Percentiles rank a stretch among this genome's conserved stretches.
These are phyloP conservation scores for Zygosaccharomyces rouxii DNA, from an alignment of 805 yeast species.

Conservation along the genomic window DNA sequence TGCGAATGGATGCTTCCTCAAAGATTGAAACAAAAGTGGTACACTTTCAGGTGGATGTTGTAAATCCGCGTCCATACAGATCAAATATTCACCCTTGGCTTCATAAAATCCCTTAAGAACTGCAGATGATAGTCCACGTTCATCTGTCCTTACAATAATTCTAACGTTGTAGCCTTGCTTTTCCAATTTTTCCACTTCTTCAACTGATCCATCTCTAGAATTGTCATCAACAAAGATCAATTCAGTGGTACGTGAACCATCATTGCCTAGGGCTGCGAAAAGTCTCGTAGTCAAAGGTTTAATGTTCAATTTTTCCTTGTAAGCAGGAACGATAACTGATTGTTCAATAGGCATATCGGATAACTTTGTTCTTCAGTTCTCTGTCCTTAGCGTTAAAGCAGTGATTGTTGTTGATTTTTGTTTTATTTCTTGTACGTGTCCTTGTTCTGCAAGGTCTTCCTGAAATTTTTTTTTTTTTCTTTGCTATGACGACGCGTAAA, in stretches of 20 bases:
- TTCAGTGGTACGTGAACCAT: slow-evolving; percentile 41
- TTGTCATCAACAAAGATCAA: slow-evolving; percentile 50
- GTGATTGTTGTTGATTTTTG: background rate
- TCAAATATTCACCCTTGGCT: slow-evolving; percentile 43
- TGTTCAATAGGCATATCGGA: slow-evolving; percentile 36
- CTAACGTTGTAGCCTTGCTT: slow-evolving; percentile 46
- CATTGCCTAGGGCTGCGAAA: slow-evolving; percentile 45
- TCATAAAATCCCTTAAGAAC: slow-evolving; percentile 46
- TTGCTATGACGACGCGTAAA: background rate
- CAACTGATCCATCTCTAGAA: slow-evolving; percentile 49
- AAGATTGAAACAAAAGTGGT: slow-evolving; percentile 40
- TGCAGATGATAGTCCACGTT: slow-evolving; percentile 49
- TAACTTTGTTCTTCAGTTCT: background rate
- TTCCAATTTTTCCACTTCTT: slow-evolving; percentile 44
- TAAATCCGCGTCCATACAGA: slow-evolving; percentile 52
- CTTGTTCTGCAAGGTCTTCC: background rate
- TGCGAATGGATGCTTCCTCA: slow-evolving; percentile 42
- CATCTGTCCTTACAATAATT: slow-evolving; percentile 47
- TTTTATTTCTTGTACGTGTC: background rate
- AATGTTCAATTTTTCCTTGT: slow-evolving; percentile 47
- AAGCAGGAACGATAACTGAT: slow-evolving; percentile 48
- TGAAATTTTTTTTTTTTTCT: background rate
- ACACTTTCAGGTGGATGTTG: slow-evolving; percentile 53
- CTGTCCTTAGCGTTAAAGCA: background rate
- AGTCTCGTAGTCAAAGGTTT: slow-evolving; percentile 46